Percentiles rank a stretch among this genome's conserved stretches.
phyloP scores from a whole-genome alignment of 2,329 filamentous ascomycete species.

The Grosmannia serpens region DNA sequence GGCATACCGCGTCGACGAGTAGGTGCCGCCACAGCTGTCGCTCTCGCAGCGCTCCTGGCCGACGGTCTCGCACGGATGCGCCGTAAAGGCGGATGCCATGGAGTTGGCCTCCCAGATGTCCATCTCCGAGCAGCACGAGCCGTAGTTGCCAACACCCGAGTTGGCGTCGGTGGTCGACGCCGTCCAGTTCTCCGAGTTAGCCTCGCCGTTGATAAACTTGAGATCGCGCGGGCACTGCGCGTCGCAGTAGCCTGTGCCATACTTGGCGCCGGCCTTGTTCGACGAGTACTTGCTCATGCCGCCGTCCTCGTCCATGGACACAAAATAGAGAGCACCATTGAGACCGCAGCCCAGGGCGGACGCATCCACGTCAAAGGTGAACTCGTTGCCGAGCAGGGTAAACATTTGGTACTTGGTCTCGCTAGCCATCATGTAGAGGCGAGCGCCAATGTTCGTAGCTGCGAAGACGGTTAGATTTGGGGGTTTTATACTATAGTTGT shows the following conservation, averaged over 20 bases:
- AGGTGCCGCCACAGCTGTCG: constrained; percentile 34
- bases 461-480: neutral
- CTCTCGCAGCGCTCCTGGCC: constrained; percentile 30
- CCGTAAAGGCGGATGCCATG: constrained; percentile 45
- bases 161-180: constrained; percentile 38
- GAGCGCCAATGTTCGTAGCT: constrained; percentile 26
- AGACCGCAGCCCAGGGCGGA: constrained; percentile 51
- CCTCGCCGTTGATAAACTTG: constrained; percentile 34
- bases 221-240: constrained; percentile 31
- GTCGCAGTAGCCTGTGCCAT: constrained; percentile 42
- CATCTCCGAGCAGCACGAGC: constrained; percentile 47
- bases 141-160: constrained; percentile 34
- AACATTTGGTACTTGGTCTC: constrained; percentile 31
- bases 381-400: constrained; percentile 47
- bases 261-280: constrained; percentile 35
- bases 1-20: constrained; percentile 21
- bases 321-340: constrained; percentile 48
- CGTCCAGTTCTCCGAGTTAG: constrained; percentile 28
- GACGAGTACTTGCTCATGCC: constrained; percentile 30
- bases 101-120: constrained; percentile 53
- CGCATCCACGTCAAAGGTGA: constrained; percentile 55
- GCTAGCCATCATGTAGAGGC: constrained; percentile 21
- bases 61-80: constrained; percentile 40
- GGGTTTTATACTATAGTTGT: neutral
- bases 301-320: constrained; percentile 37